These are phyloP conservation scores for Rhododendron vialii DNA, from an alignment of 148 eudicot genomes.

Conservation along the genomic window DNA sequence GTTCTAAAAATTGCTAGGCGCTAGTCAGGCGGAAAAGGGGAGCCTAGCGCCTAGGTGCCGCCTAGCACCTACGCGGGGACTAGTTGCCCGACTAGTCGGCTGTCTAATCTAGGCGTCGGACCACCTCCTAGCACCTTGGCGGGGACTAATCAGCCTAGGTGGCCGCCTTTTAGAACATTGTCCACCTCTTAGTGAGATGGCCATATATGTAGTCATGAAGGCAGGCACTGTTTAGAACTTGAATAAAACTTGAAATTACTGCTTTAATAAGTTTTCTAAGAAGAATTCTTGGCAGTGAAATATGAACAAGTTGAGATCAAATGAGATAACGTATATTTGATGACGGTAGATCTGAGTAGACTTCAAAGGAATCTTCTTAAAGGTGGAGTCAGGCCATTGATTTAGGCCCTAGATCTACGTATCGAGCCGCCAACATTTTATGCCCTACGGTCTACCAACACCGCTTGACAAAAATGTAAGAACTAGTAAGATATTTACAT, in stretches of 20 bases:
- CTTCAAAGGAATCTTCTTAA: not conserved
- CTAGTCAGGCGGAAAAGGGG: too few relatives aligned
- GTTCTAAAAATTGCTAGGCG: too few relatives aligned
- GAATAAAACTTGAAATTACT: not conserved
- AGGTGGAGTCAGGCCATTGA: not conserved
- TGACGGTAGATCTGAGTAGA: not conserved
- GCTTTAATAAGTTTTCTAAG: not conserved
- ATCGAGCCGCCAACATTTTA: not conserved
- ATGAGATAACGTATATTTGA: not conserved
- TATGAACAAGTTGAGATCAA: not conserved
- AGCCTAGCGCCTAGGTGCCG: too few relatives aligned
- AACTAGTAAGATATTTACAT: not conserved
- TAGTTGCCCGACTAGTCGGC: too few relatives aligned
- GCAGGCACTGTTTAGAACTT: not conserved
- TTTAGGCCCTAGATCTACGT: not conserved
- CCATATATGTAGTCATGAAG: not conserved
- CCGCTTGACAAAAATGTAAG: not conserved
- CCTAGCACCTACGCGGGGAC: too few relatives aligned
- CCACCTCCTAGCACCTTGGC: too few relatives aligned
- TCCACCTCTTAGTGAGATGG: not conserved
- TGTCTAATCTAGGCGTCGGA: too few relatives aligned
- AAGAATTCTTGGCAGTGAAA: not conserved
- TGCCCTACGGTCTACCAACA: not conserved
- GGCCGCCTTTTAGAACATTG: too few relatives aligned
- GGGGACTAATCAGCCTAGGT: too few relatives aligned